Conservation (phyloP, 2,329 filamentous ascomycete species). For the Lachnellula arida region DNA sequence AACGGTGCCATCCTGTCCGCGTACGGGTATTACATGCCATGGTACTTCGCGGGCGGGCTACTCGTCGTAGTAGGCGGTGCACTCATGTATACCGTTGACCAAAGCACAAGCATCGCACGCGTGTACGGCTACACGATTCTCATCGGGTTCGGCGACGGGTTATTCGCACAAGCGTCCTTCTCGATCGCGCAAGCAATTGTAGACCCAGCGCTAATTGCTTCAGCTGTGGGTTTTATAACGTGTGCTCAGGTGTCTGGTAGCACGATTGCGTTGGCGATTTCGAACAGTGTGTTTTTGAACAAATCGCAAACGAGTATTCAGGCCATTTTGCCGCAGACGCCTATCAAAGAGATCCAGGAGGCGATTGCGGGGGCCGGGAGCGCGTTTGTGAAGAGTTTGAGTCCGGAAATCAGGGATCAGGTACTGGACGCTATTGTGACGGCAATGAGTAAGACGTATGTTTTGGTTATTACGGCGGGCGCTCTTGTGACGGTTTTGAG, state of each 20-base stretch:
- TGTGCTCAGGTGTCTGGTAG: slow-evolving; percentile 35
- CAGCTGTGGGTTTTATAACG: slow-evolving; percentile 37
- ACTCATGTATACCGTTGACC: slow-evolving; percentile 31
- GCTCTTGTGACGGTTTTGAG: slow-evolving; percentile 30
- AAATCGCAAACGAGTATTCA: slow-evolving; percentile 28
- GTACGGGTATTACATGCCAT: slow-evolving; percentile 38
- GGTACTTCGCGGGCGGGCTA: slow-evolving; percentile 34
- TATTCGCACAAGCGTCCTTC: slow-evolving; percentile 35
- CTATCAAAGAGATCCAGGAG: slow-evolving; percentile 25
- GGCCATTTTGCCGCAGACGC: slow-evolving; percentile 25
- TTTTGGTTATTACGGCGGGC: slow-evolving; percentile 32
- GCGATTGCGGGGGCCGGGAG: slow-evolving; percentile 29
- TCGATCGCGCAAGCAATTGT: slow-evolving; percentile 36
- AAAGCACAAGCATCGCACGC: slow-evolving; percentile 19
- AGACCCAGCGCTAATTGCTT: slow-evolving; percentile 27
- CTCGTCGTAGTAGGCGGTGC: slow-evolving; percentile 33
- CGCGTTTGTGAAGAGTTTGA: slow-evolving; percentile 21
- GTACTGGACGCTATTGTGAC: slow-evolving; percentile 33
- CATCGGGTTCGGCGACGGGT: slow-evolving; percentile 38
- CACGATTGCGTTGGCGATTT: slow-evolving; percentile 36
- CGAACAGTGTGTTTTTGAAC: slow-evolving; percentile 37
- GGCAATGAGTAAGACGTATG: slow-evolving; percentile 33
- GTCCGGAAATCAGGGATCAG: slow-evolving; percentile 2
- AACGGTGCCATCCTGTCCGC: slow-evolving; percentile 33
- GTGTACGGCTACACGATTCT: slow-evolving; percentile 37